phyloP scores from a whole-genome alignment of 345 rosid genomes.

The Brassica nigra region DNA sequence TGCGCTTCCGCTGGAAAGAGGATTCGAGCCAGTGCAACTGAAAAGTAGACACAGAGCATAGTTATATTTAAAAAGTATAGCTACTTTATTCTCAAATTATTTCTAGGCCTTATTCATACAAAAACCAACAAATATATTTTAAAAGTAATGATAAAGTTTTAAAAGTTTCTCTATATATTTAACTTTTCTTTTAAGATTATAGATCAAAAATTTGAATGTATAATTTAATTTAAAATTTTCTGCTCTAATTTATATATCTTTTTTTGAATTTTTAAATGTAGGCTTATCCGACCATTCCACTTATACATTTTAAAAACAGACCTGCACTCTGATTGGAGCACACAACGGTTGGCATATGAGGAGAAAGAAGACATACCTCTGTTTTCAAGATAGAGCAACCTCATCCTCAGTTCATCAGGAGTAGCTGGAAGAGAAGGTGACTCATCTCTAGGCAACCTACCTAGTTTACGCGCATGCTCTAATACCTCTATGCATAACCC shows the following conservation, averaged over 20 bases:
- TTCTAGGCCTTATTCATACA: too few relatives aligned
- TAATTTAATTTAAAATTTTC: too few relatives aligned
- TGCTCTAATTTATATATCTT: not conserved
- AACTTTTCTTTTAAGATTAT: too few relatives aligned
- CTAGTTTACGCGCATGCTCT: constrained; percentile 71
- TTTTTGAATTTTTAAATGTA: too few relatives aligned
- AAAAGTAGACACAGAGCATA: constrained; percentile 7
- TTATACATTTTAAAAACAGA: not conserved
- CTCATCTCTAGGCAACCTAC: constrained; percentile 60
- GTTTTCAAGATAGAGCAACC: constrained; percentile 71
- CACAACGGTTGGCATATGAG: not conserved
- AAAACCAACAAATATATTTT: too few relatives aligned
- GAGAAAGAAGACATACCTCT: constrained; percentile 54
- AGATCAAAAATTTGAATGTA: too few relatives aligned
- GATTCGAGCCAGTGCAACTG: constrained; percentile 81
- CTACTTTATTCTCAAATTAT: not conserved
- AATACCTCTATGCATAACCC: constrained; percentile 77
- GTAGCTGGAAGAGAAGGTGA: constrained; percentile 66
- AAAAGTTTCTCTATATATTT: too few relatives aligned
- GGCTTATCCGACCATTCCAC: not conserved
- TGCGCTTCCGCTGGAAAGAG: constrained; percentile 85
- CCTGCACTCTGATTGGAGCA: not conserved
- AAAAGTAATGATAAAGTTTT: too few relatives aligned
- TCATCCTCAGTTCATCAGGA: constrained; percentile 73
- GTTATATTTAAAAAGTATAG: not conserved